phyloP scores from a whole-genome alignment of 345 rosid species.

The Euclidium syriacum region DNA sequence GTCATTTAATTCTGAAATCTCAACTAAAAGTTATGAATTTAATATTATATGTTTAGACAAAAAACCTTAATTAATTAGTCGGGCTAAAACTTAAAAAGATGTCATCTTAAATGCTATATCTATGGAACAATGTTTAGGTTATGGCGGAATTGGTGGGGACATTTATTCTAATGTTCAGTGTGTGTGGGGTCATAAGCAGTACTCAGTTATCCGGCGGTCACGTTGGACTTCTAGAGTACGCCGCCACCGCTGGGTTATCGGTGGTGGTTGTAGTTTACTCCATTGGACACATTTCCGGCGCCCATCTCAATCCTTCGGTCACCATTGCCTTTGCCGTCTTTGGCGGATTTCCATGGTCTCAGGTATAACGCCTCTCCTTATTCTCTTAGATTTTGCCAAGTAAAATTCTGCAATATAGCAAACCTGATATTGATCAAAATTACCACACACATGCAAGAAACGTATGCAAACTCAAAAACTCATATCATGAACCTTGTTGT shows the following conservation, averaged over 20 bases:
- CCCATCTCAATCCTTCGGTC: slow-evolving; percentile 82
- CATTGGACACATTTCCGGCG: slow-evolving; percentile 78
- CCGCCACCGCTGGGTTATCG: slow-evolving; percentile 64
- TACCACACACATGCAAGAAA: too few relatives aligned
- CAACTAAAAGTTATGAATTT: not conserved
- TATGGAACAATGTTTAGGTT: slow-evolving; percentile 37
- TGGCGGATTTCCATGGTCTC: slow-evolving; percentile 71
- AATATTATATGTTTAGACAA: not conserved
- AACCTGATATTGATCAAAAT: too few relatives aligned
- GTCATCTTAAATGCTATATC: not conserved
- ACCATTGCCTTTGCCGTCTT: slow-evolving; percentile 70
- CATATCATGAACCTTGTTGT: not conserved
- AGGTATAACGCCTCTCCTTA: slow-evolving; percentile 31
- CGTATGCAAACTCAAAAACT: too few relatives aligned
- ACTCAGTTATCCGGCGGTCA: slow-evolving; percentile 48
- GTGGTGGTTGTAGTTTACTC: slow-evolving; percentile 55
- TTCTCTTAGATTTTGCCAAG: too few relatives aligned
- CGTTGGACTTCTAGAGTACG: slow-evolving; percentile 67
- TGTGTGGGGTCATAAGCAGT: slow-evolving; percentile 63
- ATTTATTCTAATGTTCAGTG: slow-evolving; percentile 68
- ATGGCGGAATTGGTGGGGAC: slow-evolving; percentile 74
- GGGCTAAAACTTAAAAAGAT: not conserved
- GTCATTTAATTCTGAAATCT: too few relatives aligned
- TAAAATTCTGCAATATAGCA: too few relatives aligned
- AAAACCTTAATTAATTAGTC: not conserved